phyloP scores from a whole-genome alignment of 805 yeast species.

The Diddensiella santjacobensis region DNA sequence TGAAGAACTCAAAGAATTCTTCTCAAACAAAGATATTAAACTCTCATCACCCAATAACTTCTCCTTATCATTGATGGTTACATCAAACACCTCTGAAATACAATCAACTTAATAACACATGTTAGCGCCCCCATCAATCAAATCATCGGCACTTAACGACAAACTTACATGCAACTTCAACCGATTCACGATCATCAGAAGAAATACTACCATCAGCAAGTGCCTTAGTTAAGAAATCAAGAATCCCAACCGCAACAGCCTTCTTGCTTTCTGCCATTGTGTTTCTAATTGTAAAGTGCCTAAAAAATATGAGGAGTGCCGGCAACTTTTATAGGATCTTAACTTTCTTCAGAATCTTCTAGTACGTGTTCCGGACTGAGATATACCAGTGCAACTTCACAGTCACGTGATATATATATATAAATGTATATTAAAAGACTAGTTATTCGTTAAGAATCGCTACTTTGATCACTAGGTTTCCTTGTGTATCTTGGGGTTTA shows the following conservation, averaged over 20 bases:
- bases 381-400: too few species aligned
- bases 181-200: slow-evolving; percentile 79
- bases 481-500: slow-evolving; percentile 28
- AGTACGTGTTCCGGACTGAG: too few species aligned
- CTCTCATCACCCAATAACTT: slow-evolving; percentile 35
- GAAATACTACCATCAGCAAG: slow-evolving; percentile 59
- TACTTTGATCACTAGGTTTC: slow-evolving; percentile 32
- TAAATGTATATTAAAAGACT: too few species aligned
- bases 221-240: slow-evolving; percentile 61
- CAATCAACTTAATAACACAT: slow-evolving; percentile 55
- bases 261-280: slow-evolving; percentile 15
- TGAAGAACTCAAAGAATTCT: background rate
- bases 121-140: too few species aligned
- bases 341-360: too few species aligned
- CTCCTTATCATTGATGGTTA: slow-evolving; percentile 44
- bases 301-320: too few species aligned
- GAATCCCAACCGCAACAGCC: slow-evolving; percentile 60
- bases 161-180: slow-evolving; percentile 73
- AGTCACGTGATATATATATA: background rate
- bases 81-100: slow-evolving; percentile 78
- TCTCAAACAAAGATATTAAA: slow-evolving; percentile 45
- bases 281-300: too few species aligned
- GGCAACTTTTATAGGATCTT: too few species aligned
- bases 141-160: too few species aligned
- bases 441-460: slow-evolving; percentile 15